A percentile compares a stretch with the other conserved stretches of the same genome.
These are phyloP conservation scores for Plasmodium reichenowi DNA, from an alignment of 169 alveolate species.

Conservation along the genomic window DNA sequence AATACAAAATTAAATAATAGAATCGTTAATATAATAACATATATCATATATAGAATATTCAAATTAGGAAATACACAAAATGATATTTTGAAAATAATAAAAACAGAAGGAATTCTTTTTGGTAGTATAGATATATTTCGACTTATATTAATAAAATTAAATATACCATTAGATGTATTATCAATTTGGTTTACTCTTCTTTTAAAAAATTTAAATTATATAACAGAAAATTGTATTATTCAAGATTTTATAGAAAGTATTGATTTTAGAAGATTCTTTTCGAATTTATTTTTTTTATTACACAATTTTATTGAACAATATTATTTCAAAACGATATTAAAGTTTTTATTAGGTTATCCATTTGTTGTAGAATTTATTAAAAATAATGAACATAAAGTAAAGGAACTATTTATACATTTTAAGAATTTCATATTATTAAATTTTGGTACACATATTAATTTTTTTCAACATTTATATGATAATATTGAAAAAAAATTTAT, in stretches of 20 bases:
- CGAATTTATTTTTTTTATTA: slow-evolving; percentile 49
- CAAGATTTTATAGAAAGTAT: slow-evolving; percentile 60
- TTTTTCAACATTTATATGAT: slow-evolving; percentile 69
- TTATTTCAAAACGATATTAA: slow-evolving; percentile 35
- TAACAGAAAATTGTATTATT: slow-evolving; percentile 15
- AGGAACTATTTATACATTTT: slow-evolving; percentile 41
- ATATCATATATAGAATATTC: slow-evolving; percentile 32
- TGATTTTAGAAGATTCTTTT: slow-evolving; percentile 38
- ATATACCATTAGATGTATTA: slow-evolving; percentile 40
- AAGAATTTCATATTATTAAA: slow-evolving; percentile 47
- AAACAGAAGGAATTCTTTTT: slow-evolving; percentile 31
- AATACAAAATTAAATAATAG: slow-evolving; percentile 22
- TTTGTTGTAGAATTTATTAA: slow-evolving; percentile 15
- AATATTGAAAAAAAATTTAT: slow-evolving; percentile 44
- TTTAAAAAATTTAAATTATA: slow-evolving; percentile 14
- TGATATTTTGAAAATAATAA: slow-evolving; percentile 22
- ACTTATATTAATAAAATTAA: slow-evolving; percentile 47
- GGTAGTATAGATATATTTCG: slow-evolving; percentile 35
- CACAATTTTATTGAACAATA: slow-evolving; percentile 50
- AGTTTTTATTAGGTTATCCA: slow-evolving; percentile 33
- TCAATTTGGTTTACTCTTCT: slow-evolving; percentile 9
- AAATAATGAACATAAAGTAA: slow-evolving; percentile 44
- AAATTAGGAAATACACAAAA: slow-evolving; percentile 22
- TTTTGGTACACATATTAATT: slow-evolving; percentile 58
- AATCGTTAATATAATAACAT: slow-evolving; percentile 27